These are phyloP conservation scores for Cyclospora cayetanensis DNA, from an alignment of 169 alveolate genomes.

Conservation along the genomic window DNA sequence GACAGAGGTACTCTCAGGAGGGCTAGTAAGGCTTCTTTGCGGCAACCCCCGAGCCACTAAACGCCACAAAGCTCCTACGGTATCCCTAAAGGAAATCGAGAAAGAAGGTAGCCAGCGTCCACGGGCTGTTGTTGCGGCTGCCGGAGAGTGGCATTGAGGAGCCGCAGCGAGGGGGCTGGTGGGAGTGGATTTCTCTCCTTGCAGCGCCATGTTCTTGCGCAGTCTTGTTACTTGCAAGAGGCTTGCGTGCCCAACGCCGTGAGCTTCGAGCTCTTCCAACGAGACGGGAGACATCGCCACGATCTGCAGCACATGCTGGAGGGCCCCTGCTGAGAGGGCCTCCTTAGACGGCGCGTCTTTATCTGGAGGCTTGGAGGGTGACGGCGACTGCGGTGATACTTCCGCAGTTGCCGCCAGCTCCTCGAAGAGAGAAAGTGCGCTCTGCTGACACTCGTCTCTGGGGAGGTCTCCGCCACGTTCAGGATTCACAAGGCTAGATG, in stretches of 20 bases:
- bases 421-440: conserved; percentile 1
- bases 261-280: not conserved
- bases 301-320: conserved; percentile 21
- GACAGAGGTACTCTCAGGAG: not conserved
- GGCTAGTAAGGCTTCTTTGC: not conserved
- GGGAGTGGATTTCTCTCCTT: not conserved
- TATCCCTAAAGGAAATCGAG: not conserved
- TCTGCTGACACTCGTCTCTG: not conserved
- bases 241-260: not conserved
- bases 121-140: too few species aligned
- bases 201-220: not conserved
- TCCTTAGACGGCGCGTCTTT: too few species aligned
- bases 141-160: not conserved
- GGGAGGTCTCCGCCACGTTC: not conserved
- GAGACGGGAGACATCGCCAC: conserved; percentile 2
- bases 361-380: too few species aligned
- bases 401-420: conserved; percentile 17
- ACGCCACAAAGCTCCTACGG: not conserved
- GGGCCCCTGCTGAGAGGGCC: not conserved
- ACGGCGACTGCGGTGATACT: too few species aligned
- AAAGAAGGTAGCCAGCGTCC: not conserved
- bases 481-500: too few species aligned
- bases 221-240: conserved; percentile 18
- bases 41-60: not conserved
- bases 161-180: not conserved